Conservation (phyloP, 2,329 filamentous ascomycete species). For the Fusarium sp. region DNA sequence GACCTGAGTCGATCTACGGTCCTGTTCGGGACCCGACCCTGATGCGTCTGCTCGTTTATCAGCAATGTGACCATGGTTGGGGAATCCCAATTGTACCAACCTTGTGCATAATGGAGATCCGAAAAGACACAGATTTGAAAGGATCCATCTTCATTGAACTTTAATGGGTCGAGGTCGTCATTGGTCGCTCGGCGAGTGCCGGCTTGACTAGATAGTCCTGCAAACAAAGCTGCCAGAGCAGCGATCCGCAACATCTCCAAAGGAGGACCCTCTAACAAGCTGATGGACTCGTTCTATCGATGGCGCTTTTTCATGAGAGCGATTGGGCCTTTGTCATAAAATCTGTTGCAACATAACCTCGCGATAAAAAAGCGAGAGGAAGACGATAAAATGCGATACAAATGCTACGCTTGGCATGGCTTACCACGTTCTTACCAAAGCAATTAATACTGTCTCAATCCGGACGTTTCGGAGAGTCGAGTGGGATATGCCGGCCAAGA, state of each 20-base stretch:
- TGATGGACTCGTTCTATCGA: neutral
- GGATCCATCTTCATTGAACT: conserved; percentile 27
- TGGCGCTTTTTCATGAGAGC: neutral
- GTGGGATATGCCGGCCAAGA: conserved; percentile 4
- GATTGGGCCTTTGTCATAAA: neutral
- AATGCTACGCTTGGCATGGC: too few species aligned
- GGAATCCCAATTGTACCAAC: neutral
- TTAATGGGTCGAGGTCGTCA: conserved; percentile 28
- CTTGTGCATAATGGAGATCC: conserved; percentile 40
- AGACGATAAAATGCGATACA: too few species aligned
- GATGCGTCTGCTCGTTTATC: conserved; percentile 29
- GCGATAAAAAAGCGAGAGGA: too few species aligned
- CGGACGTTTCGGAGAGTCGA: neutral
- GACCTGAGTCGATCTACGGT: conserved; percentile 70
- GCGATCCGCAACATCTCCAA: conserved; percentile 23
- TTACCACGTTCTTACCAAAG: too few species aligned
- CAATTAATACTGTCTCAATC: too few species aligned
- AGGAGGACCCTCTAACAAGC: neutral
- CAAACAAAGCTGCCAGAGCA: conserved; percentile 15
- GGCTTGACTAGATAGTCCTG: conserved; percentile 7
- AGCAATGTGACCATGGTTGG: neutral
- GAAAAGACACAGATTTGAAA: conserved; percentile 41
- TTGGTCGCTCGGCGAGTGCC: conserved; percentile 20
- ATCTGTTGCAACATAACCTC: too few species aligned
- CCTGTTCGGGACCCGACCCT: conserved; percentile 61